phyloP scores from a whole-genome alignment of 352 stramenopile species.

The Globisporangium alternatum region DNA sequence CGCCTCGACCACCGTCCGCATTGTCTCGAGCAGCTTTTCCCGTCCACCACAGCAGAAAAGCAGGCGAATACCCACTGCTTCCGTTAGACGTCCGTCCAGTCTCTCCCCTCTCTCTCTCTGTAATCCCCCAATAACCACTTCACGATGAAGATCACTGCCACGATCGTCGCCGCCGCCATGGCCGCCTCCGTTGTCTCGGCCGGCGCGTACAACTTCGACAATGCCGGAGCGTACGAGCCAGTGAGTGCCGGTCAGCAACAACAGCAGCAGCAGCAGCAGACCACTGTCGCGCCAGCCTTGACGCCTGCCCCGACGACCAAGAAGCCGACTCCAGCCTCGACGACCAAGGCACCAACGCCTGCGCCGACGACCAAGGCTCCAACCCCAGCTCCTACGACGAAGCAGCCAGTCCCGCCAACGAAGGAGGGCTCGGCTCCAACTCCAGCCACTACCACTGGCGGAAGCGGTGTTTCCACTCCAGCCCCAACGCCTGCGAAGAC shows the following conservation, averaged over 20 bases:
- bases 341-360: background rate
- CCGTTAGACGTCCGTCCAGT: slow-evolving; percentile 4
- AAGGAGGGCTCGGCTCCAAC: background rate
- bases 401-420: background rate
- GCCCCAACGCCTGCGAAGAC: background rate
- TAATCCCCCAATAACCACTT: slow-evolving; percentile 1
- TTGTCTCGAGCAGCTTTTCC: slow-evolving; percentile 5
- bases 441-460: background rate
- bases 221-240: slow-evolving; percentile 4
- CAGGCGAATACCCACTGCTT: slow-evolving; percentile 7
- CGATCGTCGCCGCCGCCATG: slow-evolving; percentile 15
- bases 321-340: background rate
- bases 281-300: background rate
- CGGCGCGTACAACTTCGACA: slow-evolving; percentile 10
- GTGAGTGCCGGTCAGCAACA: slow-evolving; percentile 7
- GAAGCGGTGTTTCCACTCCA: background rate
- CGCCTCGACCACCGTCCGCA: slow-evolving; percentile 6
- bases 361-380: too few species aligned
- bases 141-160: slow-evolving; percentile 13
- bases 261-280: slow-evolving; percentile 8
- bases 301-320: background rate
- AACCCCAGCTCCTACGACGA: too few species aligned
- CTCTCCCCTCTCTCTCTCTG: slow-evolving; percentile 4
- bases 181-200: slow-evolving; percentile 12
- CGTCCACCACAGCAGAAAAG: slow-evolving; percentile 6